These are phyloP conservation scores for Xylaria scruposa DNA, from an alignment of 495 filamentous ascomycete species.

Conservation along the genomic window DNA sequence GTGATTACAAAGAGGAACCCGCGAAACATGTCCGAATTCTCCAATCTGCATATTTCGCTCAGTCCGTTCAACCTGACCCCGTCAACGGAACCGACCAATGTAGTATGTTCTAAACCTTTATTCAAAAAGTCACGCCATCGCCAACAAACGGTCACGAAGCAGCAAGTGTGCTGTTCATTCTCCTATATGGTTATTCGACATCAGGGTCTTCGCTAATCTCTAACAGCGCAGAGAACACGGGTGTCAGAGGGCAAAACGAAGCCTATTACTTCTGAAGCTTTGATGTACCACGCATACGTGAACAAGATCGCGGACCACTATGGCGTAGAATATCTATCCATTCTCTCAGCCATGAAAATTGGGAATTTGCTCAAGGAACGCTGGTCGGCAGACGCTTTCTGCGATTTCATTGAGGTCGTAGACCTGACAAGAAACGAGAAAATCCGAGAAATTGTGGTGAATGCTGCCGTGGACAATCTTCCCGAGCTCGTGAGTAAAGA, in stretches of 20 bases:
- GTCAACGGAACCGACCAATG: background rate
- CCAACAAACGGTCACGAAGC: background rate
- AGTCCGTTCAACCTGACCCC: background rate
- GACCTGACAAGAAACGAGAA: background rate
- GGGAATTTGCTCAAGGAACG: background rate
- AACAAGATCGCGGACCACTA: conserved; percentile 15
- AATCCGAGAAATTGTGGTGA: background rate
- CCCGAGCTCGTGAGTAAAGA: background rate
- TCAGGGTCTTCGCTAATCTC: background rate
- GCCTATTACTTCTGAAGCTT: background rate
- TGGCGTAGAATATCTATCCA: background rate
- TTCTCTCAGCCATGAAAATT: background rate
- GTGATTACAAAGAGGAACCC: background rate
- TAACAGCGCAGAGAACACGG: background rate
- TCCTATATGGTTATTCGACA: background rate
- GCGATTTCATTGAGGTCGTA: background rate
- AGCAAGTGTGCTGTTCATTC: too few species aligned
- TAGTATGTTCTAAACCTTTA: background rate
- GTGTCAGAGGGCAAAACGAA: too few species aligned
- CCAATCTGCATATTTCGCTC: background rate
- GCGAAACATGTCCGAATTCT: background rate
- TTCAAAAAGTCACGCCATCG: too few species aligned
- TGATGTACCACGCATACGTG: background rate
- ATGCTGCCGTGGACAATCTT: background rate
- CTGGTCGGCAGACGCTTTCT: conserved; percentile 8